phyloP scores from a whole-genome alignment of 2,329 filamentous ascomycete species.

The Trichoderma sp. region DNA sequence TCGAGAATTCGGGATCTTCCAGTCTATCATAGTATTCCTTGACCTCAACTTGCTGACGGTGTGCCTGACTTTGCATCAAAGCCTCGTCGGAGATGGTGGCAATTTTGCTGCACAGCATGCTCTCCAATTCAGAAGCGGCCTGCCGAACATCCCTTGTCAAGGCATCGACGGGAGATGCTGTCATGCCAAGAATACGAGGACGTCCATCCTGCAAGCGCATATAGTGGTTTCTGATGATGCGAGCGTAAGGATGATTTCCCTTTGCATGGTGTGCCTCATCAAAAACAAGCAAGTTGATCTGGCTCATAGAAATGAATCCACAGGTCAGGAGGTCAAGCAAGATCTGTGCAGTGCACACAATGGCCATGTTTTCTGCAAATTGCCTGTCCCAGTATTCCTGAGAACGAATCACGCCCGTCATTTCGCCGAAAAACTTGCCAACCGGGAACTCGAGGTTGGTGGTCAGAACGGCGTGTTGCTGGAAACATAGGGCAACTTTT shows the following conservation, averaged over 20 bases:
- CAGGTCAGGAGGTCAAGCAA: slow-evolving; percentile 74
- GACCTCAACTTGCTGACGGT: slow-evolving; percentile 48
- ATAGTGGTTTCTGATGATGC: slow-evolving; percentile 88
- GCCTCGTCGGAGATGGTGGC: slow-evolving; percentile 60
- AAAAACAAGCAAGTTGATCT: slow-evolving; percentile 88
- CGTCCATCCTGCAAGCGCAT: slow-evolving; percentile 43
- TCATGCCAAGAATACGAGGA: slow-evolving; percentile 92
- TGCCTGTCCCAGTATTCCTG: slow-evolving; percentile 51
- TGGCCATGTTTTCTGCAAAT: slow-evolving; percentile 66
- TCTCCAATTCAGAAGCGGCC: slow-evolving; percentile 72
- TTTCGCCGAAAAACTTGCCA: slow-evolving; percentile 71
- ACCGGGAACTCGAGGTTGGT: slow-evolving; percentile 77
- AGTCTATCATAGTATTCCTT: slow-evolving; percentile 45
- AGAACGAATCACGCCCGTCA: slow-evolving; percentile 43
- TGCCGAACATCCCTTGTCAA: slow-evolving; percentile 64
- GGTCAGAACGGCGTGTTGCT: slow-evolving; percentile 79
- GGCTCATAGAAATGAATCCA: slow-evolving; percentile 74
- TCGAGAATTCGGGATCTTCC: slow-evolving; percentile 42
- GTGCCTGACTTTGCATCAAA: slow-evolving; percentile 26
- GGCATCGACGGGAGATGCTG: slow-evolving; percentile 88
- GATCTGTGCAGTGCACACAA: slow-evolving; percentile 91
- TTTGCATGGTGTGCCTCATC: slow-evolving; percentile 97
- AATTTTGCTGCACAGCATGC: slow-evolving; percentile 75
- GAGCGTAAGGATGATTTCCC: slow-evolving; percentile 85
- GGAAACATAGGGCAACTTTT: slow-evolving; percentile 84